Percentiles rank a stretch among this genome's conserved stretches.
Conservation (phyloP, 208 protist species). For the Entamoeba invadens region DNA sequence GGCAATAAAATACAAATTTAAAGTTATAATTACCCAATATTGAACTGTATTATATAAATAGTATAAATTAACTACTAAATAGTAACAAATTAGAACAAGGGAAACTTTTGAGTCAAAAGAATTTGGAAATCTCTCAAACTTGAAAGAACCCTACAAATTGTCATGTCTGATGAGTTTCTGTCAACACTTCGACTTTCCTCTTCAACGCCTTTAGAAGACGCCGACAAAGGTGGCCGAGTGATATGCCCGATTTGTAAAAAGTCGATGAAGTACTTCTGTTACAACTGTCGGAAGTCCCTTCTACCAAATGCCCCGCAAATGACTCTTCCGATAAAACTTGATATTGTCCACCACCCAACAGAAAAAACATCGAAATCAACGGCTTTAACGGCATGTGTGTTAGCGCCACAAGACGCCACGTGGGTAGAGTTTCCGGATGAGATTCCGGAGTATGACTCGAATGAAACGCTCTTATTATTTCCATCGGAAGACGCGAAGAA, state of each 20-base stretch:
- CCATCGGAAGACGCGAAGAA: slow-evolving; percentile 2
- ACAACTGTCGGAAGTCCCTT: background rate
- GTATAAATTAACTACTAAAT: no score
- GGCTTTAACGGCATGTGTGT: slow-evolving; percentile 13
- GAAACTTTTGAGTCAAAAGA: no score
- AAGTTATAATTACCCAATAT: no score
- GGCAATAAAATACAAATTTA: no score
- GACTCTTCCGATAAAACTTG: background rate
- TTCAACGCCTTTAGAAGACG: background rate
- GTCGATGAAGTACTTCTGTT: background rate
- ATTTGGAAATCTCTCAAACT: no score
- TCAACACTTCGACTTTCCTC: background rate
- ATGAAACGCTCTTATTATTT: slow-evolving; percentile 14
- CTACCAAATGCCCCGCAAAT: background rate
- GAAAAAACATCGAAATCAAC: slow-evolving; percentile 22
- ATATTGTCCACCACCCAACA: slow-evolving; percentile 24
- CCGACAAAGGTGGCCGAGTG: background rate
- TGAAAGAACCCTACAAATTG: no score
- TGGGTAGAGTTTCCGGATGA: slow-evolving; percentile 24
- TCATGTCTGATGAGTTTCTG: background rate
- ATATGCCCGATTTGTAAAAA: background rate
- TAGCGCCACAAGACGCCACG: background rate
- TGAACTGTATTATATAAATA: no score
- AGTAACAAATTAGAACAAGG: no score
- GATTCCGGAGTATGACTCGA: slow-evolving; percentile 18